Evolutionary conservation across 495 filamentous ascomycete species (phyloP), one percentile per base, ranked within the genome.

Genomic region (Penicillium riverlandense): DNA sequence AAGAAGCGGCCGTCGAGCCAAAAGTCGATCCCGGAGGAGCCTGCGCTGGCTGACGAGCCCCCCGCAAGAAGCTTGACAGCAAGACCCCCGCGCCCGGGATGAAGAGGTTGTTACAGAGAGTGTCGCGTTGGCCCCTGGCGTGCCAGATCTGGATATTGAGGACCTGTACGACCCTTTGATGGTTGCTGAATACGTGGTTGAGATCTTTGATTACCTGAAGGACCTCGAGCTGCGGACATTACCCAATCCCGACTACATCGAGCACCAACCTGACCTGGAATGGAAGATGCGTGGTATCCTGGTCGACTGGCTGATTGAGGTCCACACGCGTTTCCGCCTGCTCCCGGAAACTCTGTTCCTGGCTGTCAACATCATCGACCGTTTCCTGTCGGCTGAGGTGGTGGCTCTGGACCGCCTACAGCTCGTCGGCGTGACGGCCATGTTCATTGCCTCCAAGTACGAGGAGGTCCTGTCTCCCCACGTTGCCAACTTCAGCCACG

Each of bases 241-340:
- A 53, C 88, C 94, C 35, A 97, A 97, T 65, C 83, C 90, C 8
- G 67, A 90, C 39, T 98, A 98, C 69, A 98, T 98, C 75, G 78
- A 86, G 6, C 84, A 90, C 59, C 92, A 98, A 59, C 83, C 85
- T 16, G 88, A 96, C 49, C 74, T 98, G 2, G 90, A 96, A 65
- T 98, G 92, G 92, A 92, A 96, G 72, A 95, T 95, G 74, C 88
- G 92, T 54, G 92, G 90, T 35, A 96, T 98, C 49, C 81, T 98
- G 42, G 82, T 97, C 45, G 94, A 98, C 73, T 98, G 92, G 92
- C 76, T 98, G 43, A 89, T 98, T 49, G 92, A 98, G 64, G 92
- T 98, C 35, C 92, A 98, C 72, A 94, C 88, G 14, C 85, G 91
- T 39, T 98, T 98, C 75, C 87, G 90, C 47, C 82, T 98, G 15